Evolutionary conservation across 768 basidiomycete species (phyloP).

Genomic region (Boletus edulis): DNA sequence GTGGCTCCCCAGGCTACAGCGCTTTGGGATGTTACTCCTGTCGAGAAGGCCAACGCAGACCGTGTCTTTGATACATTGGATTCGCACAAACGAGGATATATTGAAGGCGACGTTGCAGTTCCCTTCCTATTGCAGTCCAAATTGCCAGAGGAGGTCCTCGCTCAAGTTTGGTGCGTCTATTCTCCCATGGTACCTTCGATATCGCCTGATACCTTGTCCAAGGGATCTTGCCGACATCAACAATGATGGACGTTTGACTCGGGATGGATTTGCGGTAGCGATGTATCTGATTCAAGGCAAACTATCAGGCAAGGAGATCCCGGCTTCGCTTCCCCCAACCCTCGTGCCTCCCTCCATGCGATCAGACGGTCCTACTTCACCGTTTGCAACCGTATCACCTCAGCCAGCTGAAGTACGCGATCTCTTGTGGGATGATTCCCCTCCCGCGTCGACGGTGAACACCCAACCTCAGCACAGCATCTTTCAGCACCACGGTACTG

Average conservation of each 20-base stretch:
- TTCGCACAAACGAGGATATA: constrained; percentile 65
- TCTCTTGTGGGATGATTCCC: constrained; percentile 55
- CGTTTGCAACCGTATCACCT: constrained; percentile 38
- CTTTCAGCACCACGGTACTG: constrained; percentile 39
- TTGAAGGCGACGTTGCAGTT: constrained; percentile 93
- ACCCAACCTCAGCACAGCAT: constrained; percentile 27
- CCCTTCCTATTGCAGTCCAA: constrained; percentile 94
- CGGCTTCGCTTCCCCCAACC: constrained; percentile 62
- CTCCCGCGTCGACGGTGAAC: constrained; percentile 39
- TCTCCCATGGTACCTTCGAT: background rate
- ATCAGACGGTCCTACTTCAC: constrained; percentile 28
- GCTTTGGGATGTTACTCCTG: constrained; percentile 80
- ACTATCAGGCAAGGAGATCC: constrained; percentile 75
- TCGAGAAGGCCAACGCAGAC: constrained; percentile 79
- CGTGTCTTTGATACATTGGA: constrained; percentile 83
- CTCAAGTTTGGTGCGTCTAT: constrained; percentile 78
- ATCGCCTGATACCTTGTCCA: background rate
- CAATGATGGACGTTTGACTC: constrained; percentile 80
- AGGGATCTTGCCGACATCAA: constrained; percentile 95
- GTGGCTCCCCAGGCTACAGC: constrained; percentile 24
- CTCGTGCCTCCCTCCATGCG: constrained; percentile 86
- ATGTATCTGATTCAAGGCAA: constrained; percentile 90
- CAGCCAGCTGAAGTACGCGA: constrained; percentile 43
- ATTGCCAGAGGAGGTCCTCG: constrained; percentile 78
- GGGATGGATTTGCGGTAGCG: constrained; percentile 94